Evolutionary conservation across 805 yeast species (phyloP).

Genomic region (Jamesozyma hellenica): DNA sequence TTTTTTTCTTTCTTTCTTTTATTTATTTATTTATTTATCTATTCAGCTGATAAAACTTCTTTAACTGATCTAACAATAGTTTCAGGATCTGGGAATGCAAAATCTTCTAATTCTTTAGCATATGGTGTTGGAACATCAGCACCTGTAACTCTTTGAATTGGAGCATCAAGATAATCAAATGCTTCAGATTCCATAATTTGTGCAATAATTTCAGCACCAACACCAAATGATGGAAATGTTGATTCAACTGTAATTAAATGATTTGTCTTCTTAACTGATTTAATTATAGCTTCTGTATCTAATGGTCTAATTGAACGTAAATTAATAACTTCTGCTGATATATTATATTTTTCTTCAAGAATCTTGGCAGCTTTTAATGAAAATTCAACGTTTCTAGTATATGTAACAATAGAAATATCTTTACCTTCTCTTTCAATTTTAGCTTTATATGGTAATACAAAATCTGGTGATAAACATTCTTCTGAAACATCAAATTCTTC

Average conservation of each 20-base stretch:
- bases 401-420: conserved; percentile 82
- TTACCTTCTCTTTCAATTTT: conserved; percentile 89
- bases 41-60: conserved; percentile 63
- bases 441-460: conserved; percentile 85
- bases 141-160: conserved; percentile 97
- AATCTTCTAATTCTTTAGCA: conserved; percentile 90
- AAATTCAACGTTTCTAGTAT: conserved; percentile 81
- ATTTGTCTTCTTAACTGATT: conserved; percentile 90
- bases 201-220: conserved; percentile 96
- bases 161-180: conserved; percentile 96
- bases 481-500: conserved; percentile 82
- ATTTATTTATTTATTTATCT: too few species aligned
- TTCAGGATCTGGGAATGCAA: conserved; percentile 96
- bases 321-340: conserved; percentile 87
- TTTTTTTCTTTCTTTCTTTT: too few species aligned
- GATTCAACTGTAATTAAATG: conserved; percentile 94
- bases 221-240: conserved; percentile 97
- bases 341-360: conserved; percentile 75
- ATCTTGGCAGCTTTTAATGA: conserved; percentile 84
- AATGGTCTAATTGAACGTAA: conserved; percentile 95
- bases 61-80: conserved; percentile 79
- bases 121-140: conserved; percentile 99
- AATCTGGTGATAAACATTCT: conserved; percentile 82
- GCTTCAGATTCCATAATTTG: conserved; percentile 98
- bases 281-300: conserved; percentile 77